phyloP scores from a whole-genome alignment of 352 stramenopile genomes.

The Bremia lactucae region DNA sequence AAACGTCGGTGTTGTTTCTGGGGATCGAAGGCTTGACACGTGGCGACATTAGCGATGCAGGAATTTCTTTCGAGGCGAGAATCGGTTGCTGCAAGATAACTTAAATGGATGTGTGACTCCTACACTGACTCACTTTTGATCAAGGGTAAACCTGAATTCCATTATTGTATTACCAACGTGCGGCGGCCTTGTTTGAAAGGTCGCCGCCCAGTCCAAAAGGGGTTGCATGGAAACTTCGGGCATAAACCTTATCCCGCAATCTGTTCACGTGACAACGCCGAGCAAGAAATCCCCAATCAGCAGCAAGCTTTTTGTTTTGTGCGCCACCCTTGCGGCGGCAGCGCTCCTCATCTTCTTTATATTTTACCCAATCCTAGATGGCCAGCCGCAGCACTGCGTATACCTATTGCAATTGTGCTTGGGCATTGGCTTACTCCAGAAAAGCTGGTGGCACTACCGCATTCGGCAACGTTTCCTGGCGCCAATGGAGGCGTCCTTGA shows the following conservation, averaged over 20 bases:
- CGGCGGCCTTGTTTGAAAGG: conserved; percentile 13
- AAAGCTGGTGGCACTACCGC: conserved; percentile 54
- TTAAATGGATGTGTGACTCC: too few relatives aligned
- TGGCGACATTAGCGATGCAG: too few relatives aligned
- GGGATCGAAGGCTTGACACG: too few relatives aligned
- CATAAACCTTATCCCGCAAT: conserved; percentile 8
- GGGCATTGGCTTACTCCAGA: conserved; percentile 31
- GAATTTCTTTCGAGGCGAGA: too few relatives aligned
- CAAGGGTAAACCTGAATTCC: too few relatives aligned
- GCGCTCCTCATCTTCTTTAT: conserved; percentile 20
- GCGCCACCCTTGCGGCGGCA: conserved; percentile 6
- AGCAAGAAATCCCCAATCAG: conserved; percentile 12
- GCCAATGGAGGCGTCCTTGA: conserved; percentile 13
- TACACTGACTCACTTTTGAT: too few relatives aligned
- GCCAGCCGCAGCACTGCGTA: conserved; percentile 16
- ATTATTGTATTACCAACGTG: too few relatives aligned
- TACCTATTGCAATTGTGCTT: conserved; percentile 35
- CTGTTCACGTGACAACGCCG: not conserved
- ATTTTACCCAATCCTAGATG: conserved; percentile 30
- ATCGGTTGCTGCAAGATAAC: too few relatives aligned
- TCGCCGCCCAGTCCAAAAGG: conserved; percentile 14
- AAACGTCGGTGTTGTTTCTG: too few relatives aligned
- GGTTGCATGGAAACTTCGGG: conserved; percentile 11
- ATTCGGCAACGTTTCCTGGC: conserved; percentile 47
- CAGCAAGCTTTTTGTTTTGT: conserved; percentile 9